These are phyloP conservation scores for Rhamnella rubrinervis DNA, from an alignment of 331 rosid genomes.

Conservation along the genomic window DNA sequence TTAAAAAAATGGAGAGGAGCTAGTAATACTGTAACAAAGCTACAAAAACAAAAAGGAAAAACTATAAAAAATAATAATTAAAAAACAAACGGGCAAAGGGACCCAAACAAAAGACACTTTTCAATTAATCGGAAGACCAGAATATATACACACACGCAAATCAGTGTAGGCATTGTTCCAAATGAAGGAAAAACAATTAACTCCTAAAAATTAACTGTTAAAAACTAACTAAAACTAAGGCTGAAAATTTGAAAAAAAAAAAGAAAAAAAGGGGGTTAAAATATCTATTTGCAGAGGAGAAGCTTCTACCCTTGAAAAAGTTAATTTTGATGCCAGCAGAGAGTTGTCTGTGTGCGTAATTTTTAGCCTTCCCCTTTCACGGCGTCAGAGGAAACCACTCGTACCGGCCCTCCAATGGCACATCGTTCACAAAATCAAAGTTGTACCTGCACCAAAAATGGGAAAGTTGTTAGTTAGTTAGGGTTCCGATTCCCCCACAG, in stretches of 20 bases:
- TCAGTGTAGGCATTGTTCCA: not conserved
- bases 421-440: slow-evolving; percentile 75
- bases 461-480: slow-evolving; percentile 61
- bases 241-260: too few relatives aligned
- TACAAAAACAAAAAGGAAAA: slow-evolving; percentile 2
- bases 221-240: too few relatives aligned
- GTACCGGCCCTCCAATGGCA: slow-evolving; percentile 90
- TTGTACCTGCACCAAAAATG: slow-evolving; percentile 70
- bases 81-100: slow-evolving; percentile 4
- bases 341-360: slow-evolving; percentile 19
- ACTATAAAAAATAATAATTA: not conserved
- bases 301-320: not conserved
- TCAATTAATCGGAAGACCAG: not conserved
- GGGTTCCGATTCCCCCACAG: slow-evolving; percentile 31
- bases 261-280: too few relatives aligned
- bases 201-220: not conserved
- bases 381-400: slow-evolving; percentile 84
- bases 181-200: not conserved
- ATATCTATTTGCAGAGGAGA: not conserved
- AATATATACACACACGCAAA: not conserved
- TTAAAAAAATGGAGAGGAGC: not conserved
- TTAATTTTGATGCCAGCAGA: too few relatives aligned
- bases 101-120: slow-evolving; percentile 28
- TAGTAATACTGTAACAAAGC: too few relatives aligned
- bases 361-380: slow-evolving; percentile 36